Evolutionary conservation across 768 basidiomycete species (phyloP), one percentile per base, ranked within the genome.

Genomic region (Termitomyces sp.): DNA sequence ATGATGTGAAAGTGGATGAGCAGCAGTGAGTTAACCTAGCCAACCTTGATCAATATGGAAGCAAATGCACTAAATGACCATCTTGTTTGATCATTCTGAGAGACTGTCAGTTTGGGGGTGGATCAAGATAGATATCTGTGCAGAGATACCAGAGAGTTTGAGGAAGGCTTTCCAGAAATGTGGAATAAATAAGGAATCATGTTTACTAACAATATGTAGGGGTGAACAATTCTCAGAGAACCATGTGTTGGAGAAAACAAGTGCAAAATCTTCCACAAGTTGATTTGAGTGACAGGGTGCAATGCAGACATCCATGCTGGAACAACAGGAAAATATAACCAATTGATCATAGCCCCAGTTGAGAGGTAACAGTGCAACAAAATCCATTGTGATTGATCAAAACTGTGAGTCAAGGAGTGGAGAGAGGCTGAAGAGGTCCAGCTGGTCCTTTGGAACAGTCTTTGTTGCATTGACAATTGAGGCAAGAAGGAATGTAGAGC

Each of bases 71-170:
- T 70, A 66, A 21, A 60, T 63, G 3, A 70, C 42, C 0, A 64
- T 68, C 25, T 67, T 64, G 44, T 72, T 70, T 34, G 0, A 71
- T 66, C 41, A 17, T 19, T 48, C 30, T 3, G 30, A 30, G 2
- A 30, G 30, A 19, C 47, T 17, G 19, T 76, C 68, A 0, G 70
- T 73, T 46, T 76, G 65, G 0, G 71, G 73, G 30, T 75, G 73
- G 34, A 27, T 19, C 17, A 9, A n/a, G 9, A 30, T 48, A 3
- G 47, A 48, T 10, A 17, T 17, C 27, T 34, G 34, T 1, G 27
- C n/a, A 17, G 12, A 19, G 10, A n/a, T 5, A 11, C 47, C 47
- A 2, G 30, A 11, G 3, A 64, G 46, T 4, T 23, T 42, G 12
- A 55, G 48, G 9, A 69, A 55, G 5, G 44, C 34, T 39, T 48